Evolutionary conservation across 495 filamentous ascomycete genomes (phyloP).

Genomic region (Penicillium tannophilum): DNA sequence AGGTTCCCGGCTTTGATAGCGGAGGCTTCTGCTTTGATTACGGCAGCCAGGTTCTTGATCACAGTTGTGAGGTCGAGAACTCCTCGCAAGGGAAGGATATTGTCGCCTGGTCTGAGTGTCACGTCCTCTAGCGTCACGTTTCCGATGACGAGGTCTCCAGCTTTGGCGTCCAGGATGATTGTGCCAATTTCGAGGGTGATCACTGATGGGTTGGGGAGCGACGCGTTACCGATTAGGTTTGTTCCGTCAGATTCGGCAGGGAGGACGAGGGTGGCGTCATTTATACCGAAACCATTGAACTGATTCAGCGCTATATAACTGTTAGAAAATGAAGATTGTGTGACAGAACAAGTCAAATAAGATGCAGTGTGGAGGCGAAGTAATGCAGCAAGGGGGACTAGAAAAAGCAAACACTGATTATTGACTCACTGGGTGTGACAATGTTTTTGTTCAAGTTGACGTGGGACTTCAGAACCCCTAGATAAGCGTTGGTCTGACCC

Average conservation of each 20-base stretch:
- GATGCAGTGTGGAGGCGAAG: not conserved
- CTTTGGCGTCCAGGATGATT: constrained; percentile 33
- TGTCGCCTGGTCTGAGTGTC: constrained; percentile 59
- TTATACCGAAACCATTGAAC: constrained; percentile 31
- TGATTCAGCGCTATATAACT: not conserved
- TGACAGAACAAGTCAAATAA: not conserved
- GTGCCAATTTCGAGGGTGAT: constrained; percentile 39
- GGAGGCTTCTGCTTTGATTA: constrained; percentile 29
- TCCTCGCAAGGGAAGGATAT: constrained; percentile 52
- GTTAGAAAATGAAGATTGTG: constrained; percentile 25
- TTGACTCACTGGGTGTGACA: constrained; percentile 28
- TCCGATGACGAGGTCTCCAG: constrained; percentile 46
- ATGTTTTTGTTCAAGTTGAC: constrained; percentile 39
- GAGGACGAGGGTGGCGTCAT: constrained; percentile 29
- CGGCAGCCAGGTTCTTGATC: constrained; percentile 26
- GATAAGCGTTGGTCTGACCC: constrained; percentile 31
- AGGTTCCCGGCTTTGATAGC: constrained; percentile 33
- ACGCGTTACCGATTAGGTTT: constrained; percentile 41
- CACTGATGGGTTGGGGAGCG: constrained; percentile 41
- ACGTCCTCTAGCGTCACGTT: constrained; percentile 58
- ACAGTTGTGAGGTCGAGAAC: constrained; percentile 33
- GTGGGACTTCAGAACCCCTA: constrained; percentile 35
- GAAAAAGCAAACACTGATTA: not conserved
- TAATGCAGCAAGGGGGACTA: not conserved
- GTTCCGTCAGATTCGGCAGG: constrained; percentile 30